These are phyloP conservation scores for Euphorbia peplus DNA, from an alignment of 345 rosid species.

Conservation along the genomic window DNA sequence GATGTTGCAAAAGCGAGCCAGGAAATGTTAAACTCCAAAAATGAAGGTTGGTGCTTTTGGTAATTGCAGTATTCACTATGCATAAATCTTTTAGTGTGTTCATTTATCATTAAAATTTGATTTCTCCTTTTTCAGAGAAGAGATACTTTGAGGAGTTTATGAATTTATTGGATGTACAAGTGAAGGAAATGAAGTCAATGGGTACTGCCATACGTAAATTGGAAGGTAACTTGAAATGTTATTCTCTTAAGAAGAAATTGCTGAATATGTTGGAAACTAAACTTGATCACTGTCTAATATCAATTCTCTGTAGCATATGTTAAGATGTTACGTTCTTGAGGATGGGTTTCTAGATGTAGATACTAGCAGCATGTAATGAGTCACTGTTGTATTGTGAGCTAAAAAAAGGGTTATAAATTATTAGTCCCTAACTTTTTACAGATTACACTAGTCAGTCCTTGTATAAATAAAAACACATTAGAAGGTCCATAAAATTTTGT, in stretches of 20 bases:
- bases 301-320: neutral
- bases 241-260: constrained; percentile 8
- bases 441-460: no score
- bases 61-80: neutral
- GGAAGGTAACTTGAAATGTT: constrained; percentile 53
- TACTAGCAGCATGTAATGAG: neutral
- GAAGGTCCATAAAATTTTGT: no score
- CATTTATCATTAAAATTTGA: constrained; percentile 11
- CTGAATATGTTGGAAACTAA: neutral
- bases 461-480: no score
- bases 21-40: constrained; percentile 64
- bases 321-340: neutral
- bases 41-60: constrained; percentile 46
- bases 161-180: constrained; percentile 66
- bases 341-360: neutral
- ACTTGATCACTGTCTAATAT: neutral
- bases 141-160: constrained; percentile 55
- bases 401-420: no score
- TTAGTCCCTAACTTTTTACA: no score
- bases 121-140: constrained; percentile 53
- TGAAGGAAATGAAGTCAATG: constrained; percentile 84
- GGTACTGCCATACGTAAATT: constrained; percentile 53
- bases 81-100: constrained; percentile 4
- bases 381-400: neutral
- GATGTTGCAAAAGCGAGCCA: constrained; percentile 90